These are phyloP conservation scores for Aspergillus carlsbadensis DNA, from an alignment of 495 filamentous ascomycete species.

Conservation along the genomic window DNA sequence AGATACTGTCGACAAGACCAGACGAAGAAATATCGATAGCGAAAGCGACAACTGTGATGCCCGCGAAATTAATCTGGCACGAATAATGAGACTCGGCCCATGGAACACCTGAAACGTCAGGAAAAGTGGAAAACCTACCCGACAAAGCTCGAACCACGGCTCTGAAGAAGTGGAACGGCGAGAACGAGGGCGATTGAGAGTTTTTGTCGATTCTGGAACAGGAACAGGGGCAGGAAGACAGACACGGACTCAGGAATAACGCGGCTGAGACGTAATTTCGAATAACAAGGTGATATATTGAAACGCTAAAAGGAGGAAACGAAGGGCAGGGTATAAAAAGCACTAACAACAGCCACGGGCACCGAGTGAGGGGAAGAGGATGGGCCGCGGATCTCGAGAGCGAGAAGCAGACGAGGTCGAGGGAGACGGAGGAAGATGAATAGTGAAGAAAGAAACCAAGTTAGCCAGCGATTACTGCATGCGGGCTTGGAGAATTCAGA, in stretches of 20 bases:
- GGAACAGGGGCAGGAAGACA: background rate
- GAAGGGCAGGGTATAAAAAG: background rate
- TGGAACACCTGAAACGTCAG: constrained; percentile 2
- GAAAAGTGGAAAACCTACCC: background rate
- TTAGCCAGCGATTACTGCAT: constrained; percentile 15
- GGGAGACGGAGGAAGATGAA: constrained; percentile 3
- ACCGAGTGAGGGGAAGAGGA: background rate
- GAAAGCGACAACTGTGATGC: background rate
- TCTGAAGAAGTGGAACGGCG: constrained; percentile 4
- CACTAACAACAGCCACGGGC: background rate
- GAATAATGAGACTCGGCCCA: background rate
- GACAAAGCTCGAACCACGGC: constrained; percentile 22
- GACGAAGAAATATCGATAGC: background rate
- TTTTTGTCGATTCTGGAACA: constrained; percentile 9
- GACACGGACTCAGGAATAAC: constrained; percentile 7
- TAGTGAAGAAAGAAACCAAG: constrained; percentile 1
- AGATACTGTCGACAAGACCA: too few relatives aligned
- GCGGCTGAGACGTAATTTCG: background rate
- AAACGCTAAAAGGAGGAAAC: background rate
- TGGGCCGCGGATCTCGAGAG: background rate
- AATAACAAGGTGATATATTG: background rate
- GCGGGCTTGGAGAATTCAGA: constrained; percentile 1
- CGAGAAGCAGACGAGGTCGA: constrained; percentile 5
- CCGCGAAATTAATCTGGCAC: background rate
- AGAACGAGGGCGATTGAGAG: background rate